These are phyloP conservation scores for Eucalyptus albens DNA, from an alignment of 345 rosid genomes.

Conservation along the genomic window DNA sequence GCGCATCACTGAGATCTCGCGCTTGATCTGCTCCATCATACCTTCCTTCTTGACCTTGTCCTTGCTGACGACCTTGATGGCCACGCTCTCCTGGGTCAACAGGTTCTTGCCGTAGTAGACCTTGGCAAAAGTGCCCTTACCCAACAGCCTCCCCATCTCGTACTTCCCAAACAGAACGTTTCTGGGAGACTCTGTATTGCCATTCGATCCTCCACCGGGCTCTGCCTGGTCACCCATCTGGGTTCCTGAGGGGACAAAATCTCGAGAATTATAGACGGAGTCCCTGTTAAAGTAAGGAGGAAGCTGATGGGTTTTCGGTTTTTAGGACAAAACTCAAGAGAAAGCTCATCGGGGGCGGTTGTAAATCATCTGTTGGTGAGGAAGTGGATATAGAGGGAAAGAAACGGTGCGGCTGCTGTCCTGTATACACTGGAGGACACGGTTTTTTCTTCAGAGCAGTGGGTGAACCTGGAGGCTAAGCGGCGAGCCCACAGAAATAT, in stretches of 20 bases:
- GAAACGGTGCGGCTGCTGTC: neutral
- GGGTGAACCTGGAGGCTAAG: neutral
- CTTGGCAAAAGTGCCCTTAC: conserved; percentile 47
- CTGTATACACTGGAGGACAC: neutral
- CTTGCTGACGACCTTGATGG: conserved; percentile 32
- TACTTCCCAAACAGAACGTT: conserved; percentile 21
- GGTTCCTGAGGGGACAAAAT: neutral
- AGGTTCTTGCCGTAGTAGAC: conserved; percentile 25
- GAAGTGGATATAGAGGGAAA: neutral
- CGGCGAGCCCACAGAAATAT: neutral
- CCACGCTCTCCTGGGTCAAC: conserved; percentile 17
- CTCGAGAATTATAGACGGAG: neutral
- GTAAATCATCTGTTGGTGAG: neutral
- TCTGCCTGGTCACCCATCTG: neutral
- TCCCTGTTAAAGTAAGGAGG: neutral
- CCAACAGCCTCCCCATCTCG: conserved; percentile 26
- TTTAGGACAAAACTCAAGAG: neutral
- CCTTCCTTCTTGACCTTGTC: conserved; percentile 14
- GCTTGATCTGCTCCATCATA: conserved; percentile 21
- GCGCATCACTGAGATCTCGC: conserved; percentile 48
- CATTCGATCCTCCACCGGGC: neutral
- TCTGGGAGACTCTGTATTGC: neutral
- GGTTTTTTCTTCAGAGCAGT: neutral
- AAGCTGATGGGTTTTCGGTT: neutral
- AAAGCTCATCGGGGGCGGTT: neutral